phyloP scores from a whole-genome alignment of 495 filamentous ascomycete genomes.

The Aspergillus olivimuriae region DNA sequence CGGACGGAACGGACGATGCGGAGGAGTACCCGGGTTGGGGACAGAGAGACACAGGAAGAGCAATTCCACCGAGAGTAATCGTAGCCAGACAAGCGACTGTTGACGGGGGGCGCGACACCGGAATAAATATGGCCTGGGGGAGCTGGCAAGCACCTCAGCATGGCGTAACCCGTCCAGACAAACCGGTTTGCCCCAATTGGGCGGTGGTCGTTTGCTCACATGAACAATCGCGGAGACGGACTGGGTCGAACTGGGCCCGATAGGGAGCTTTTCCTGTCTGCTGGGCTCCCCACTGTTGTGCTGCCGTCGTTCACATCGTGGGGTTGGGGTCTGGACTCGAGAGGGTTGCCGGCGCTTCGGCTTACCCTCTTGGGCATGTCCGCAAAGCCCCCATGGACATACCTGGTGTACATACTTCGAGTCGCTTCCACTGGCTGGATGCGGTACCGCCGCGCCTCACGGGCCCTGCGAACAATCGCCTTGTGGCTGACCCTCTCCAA shows the following conservation, averaged over 20 bases:
- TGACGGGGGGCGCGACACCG: too few relatives aligned
- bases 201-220: too few relatives aligned
- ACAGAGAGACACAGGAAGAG: background rate
- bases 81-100: too few relatives aligned
- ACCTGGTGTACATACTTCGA: background rate
- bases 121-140: constrained; percentile 3
- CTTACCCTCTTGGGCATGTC: constrained; percentile 32
- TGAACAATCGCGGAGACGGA: constrained; percentile 19
- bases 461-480: background rate
- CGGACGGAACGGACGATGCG: background rate
- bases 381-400: constrained; percentile 14
- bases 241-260: too few relatives aligned
- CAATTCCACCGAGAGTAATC: too few relatives aligned
- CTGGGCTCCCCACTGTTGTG: too few relatives aligned
- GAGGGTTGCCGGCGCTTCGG: constrained; percentile 18
- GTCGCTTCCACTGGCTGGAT: background rate
- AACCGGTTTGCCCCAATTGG: constrained; percentile 3
- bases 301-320: too few relatives aligned
- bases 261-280: too few relatives aligned
- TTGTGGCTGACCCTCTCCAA: too few relatives aligned
- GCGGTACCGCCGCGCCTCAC: background rate
- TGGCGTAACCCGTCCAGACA: constrained; percentile 11
- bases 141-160: constrained; percentile 1
- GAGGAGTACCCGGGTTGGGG: background rate
- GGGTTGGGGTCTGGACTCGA: constrained; percentile 17